Percentiles rank a stretch among this genome's conserved stretches.
These are phyloP conservation scores for Podospora fimiseda DNA, from an alignment of 495 filamentous ascomycete species.

Conservation along the genomic window DNA sequence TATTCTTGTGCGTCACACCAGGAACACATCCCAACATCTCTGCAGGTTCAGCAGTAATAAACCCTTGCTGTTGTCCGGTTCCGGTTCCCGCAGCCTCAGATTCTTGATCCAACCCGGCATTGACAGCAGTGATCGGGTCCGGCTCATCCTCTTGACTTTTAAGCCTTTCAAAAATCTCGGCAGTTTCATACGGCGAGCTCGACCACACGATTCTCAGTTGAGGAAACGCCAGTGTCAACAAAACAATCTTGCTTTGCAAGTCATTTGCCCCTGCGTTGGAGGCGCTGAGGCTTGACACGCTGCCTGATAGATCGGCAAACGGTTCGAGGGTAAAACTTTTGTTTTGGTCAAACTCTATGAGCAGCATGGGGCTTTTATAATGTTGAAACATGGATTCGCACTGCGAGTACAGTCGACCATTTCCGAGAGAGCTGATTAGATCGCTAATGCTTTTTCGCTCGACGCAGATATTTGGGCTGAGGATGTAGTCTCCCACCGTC, in stretches of 20 bases:
- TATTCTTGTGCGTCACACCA: slow-evolving; percentile 73
- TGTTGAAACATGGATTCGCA: slow-evolving; percentile 89
- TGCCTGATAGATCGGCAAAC: slow-evolving; percentile 74
- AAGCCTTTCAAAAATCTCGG: slow-evolving; percentile 89
- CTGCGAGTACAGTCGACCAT: slow-evolving; percentile 87
- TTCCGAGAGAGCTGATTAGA: slow-evolving; percentile 81
- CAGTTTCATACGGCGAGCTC: slow-evolving; percentile 87
- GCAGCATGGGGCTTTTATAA: slow-evolving; percentile 83
- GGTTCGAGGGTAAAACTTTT: slow-evolving; percentile 95
- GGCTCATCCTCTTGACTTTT: slow-evolving; percentile 86
- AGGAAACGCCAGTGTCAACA: slow-evolving; percentile 90
- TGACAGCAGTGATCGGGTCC: slow-evolving; percentile 80
- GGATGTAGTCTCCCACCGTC: slow-evolving; percentile 94
- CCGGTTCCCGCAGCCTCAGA: slow-evolving; percentile 41
- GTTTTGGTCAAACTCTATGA: slow-evolving; percentile 97
- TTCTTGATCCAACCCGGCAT: slow-evolving; percentile 67
- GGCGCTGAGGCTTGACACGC: slow-evolving; percentile 46
- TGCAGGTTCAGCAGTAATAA: slow-evolving; percentile 56
- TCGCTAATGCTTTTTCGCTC: slow-evolving; percentile 92
- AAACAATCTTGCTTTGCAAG: slow-evolving; percentile 84
- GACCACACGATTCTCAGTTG: slow-evolving; percentile 89
- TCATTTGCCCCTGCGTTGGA: slow-evolving; percentile 56
- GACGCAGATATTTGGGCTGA: slow-evolving; percentile 82
- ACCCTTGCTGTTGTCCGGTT: slow-evolving; percentile 49
- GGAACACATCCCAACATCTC: slow-evolving; percentile 87